A percentile compares a stretch with the other conserved stretches of the same genome.
These are phyloP conservation scores for Aspergillus proliferans DNA, from an alignment of 2,329 filamentous ascomycete genomes.

Conservation along the genomic window DNA sequence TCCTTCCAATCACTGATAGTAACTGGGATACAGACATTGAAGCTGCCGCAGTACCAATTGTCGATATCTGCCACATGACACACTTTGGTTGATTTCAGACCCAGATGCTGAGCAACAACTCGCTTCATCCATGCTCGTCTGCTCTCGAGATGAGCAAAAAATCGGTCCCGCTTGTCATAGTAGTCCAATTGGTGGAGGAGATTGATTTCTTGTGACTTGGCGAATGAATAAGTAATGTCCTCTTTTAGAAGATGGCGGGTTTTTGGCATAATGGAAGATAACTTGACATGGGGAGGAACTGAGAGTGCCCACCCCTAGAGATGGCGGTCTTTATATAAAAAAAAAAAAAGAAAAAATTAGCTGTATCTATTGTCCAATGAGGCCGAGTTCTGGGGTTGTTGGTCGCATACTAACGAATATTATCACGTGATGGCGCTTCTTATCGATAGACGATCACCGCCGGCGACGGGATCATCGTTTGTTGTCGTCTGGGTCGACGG, in stretches of 20 bases:
- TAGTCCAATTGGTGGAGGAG: slow-evolving; percentile 18
- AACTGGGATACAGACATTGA: slow-evolving; percentile 20
- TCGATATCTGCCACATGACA: slow-evolving; percentile 4
- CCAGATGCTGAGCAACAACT: slow-evolving; percentile 21
- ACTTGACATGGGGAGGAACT: too few species aligned
- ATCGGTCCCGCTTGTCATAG: slow-evolving; percentile 9
- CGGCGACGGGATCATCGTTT: slow-evolving; percentile 1
- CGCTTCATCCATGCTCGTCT: slow-evolving; percentile 6
- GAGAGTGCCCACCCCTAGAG: too few species aligned
- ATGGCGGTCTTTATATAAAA: too few species aligned
- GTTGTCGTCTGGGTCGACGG: not conserved
- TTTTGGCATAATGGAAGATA: too few species aligned
- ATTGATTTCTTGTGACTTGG: slow-evolving; percentile 16
- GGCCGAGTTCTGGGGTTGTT: not conserved
- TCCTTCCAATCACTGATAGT: slow-evolving; percentile 2
- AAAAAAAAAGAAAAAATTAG: too few species aligned
- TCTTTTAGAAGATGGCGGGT: slow-evolving; percentile 11
- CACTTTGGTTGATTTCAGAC: too few species aligned
- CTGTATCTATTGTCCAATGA: not conserved
- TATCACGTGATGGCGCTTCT: slow-evolving; percentile 1
- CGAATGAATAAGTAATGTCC: slow-evolving; percentile 17
- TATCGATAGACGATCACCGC: slow-evolving; percentile 1
- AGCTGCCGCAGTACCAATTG: slow-evolving; percentile 16
- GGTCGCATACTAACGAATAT: not conserved
- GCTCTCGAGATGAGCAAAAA: slow-evolving; percentile 8